Percentiles rank a stretch among this genome's conserved stretches.
Conservation (phyloP, 768 basidiomycete genomes). For the Astraeus odoratus region DNA sequence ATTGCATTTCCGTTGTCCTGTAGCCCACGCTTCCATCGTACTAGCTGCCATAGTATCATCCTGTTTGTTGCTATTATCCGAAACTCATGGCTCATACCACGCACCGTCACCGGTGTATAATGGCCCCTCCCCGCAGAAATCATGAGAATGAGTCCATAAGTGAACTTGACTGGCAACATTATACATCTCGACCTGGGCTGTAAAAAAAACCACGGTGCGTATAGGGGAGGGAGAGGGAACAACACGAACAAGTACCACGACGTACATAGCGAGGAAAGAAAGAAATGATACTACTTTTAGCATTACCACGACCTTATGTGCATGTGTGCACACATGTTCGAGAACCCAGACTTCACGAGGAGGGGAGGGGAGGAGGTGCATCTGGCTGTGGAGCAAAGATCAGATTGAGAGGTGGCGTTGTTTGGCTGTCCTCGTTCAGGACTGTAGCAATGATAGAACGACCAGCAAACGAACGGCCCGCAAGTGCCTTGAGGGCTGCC, state of each 20-base stretch:
- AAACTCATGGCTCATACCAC: no score
- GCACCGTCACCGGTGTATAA: background rate
- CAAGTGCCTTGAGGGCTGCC: conserved; percentile 76
- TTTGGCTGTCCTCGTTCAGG: conserved; percentile 77
- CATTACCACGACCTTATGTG: conserved; percentile 7
- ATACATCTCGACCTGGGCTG: conserved; percentile 1
- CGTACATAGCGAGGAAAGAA: conserved; percentile 17
- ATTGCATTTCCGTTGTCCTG: no score
- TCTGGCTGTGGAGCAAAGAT: conserved; percentile 84
- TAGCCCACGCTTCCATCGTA: no score
- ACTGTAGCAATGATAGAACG: conserved; percentile 83
- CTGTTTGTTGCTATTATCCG: no score
- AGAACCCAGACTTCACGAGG: conserved; percentile 13
- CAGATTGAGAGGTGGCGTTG: conserved; percentile 72
- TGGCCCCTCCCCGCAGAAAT: background rate
- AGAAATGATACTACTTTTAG: conserved; percentile 11
- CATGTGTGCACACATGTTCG: background rate
- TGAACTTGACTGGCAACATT: background rate
- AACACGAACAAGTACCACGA: conserved; percentile 5
- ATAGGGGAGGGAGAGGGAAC: background rate
- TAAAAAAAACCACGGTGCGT: background rate
- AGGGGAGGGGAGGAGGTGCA: conserved; percentile 70
- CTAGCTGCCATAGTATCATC: no score
- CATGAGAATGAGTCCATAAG: background rate
- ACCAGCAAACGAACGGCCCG: conserved; percentile 84